Evolutionary conservation across 441 rosid species (phyloP), one percentile per base, ranked within the genome.

Genomic region (Adansonia grandidieri): DNA sequence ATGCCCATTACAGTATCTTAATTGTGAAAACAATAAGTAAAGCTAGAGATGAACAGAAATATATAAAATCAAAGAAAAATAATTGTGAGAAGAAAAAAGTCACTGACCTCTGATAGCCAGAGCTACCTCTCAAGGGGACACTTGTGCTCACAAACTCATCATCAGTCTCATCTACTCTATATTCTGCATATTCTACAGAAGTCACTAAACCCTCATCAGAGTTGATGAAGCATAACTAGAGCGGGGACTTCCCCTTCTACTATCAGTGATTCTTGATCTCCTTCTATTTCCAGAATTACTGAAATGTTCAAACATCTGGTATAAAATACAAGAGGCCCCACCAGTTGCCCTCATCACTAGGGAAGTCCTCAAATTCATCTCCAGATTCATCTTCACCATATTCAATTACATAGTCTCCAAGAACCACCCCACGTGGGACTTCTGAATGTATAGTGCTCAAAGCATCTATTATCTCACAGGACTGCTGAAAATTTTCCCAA

Each of bases 401-500:
- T 79, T 96, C 99, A 32, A 96, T 96, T 81, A 96, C 97, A 85
- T 96, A 96, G 81, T 96, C 99, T 37, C 99, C 99, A 83, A 96
- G 82, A 79, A 96, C 98, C 62, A 94, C 97, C 5, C 97, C 98
- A 0, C 94, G 93, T 0, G 99, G 99, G 40, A 91, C 96, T 84
- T 96, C 99, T 0, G 98, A 92, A 85, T 94, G 97, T 80, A 96
- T 96, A 5, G 99, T 96, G 90, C 97, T 94, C 88, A 96, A 84
- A 75, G 94, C 99, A 78, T 96, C 98, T 42, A 94, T 88, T 47
- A 96, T 96, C 84, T 96, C 99, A 47, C 97, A 92, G 0, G 98
- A 94, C 79, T 96, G 99, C 91, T 96, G 98, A 80, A 96, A 93
- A 85, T 91, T 96, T 40, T 96, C 98, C 99, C 99, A 96, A 76